These are phyloP conservation scores for Lotus japonicus DNA, from an alignment of 306 rosid species.

Conservation along the genomic window DNA sequence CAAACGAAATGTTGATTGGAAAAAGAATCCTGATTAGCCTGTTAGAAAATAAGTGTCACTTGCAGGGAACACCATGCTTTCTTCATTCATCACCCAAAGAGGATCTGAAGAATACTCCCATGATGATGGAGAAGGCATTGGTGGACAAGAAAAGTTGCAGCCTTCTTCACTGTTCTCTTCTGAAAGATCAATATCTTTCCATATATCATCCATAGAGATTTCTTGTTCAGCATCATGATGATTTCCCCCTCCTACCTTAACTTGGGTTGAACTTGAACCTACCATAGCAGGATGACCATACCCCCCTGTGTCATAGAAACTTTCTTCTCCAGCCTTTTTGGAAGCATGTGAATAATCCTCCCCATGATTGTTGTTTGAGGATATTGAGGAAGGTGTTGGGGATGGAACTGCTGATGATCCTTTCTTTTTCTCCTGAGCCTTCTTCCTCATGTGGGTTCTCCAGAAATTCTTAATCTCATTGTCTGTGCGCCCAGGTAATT, in stretches of 20 bases:
- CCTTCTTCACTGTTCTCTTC: constrained; percentile 45
- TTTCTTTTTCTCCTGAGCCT: constrained; percentile 68
- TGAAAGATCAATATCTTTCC: constrained; percentile 69
- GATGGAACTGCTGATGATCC: constrained; percentile 8
- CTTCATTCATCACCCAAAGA: constrained; percentile 64
- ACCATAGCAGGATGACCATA: neutral
- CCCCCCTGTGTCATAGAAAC: constrained; percentile 84
- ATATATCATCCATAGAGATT: constrained; percentile 82
- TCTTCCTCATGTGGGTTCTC: constrained; percentile 94
- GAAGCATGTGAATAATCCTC: constrained; percentile 37
- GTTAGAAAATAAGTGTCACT: constrained; percentile 49
- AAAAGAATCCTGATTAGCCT: constrained; percentile 49
- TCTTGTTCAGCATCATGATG: constrained; percentile 25
- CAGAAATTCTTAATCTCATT: constrained; percentile 95
- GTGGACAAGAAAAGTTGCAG: constrained; percentile 37
- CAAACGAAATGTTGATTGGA: constrained; percentile 32
- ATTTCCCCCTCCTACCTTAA: constrained; percentile 21
- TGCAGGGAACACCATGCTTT: constrained; percentile 40
- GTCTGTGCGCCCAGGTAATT: constrained; percentile 91
- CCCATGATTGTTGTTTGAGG: constrained; percentile 44
- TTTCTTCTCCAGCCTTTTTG: constrained; percentile 52
- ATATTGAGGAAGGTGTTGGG: constrained; percentile 33
- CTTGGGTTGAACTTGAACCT: constrained; percentile 15
- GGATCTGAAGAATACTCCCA: constrained; percentile 54
- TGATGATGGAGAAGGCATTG: constrained; percentile 35